A percentile compares a stretch with the other conserved stretches of the same genome.
These are phyloP conservation scores for Coemansia sp. DNA, from an alignment of 192 early-diverging fungal genomes.

Conservation along the genomic window DNA sequence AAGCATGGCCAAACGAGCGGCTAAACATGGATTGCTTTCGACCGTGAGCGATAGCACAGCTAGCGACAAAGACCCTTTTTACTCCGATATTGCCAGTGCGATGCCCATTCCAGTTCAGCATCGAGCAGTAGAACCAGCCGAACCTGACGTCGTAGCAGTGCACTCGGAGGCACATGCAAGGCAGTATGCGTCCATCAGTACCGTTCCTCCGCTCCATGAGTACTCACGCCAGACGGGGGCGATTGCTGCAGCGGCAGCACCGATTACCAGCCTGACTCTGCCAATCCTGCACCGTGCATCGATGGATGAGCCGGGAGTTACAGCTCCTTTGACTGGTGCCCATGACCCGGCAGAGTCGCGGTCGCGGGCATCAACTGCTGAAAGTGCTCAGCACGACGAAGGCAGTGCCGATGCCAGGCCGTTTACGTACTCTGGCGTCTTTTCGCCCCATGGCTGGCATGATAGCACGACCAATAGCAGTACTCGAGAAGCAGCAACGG, in stretches of 20 bases:
- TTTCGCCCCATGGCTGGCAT: constrained; percentile 28
- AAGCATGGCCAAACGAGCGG: constrained; percentile 18
- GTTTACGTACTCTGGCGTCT: constrained; percentile 52
- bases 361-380: constrained; percentile 8
- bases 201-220: constrained; percentile 23
- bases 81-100: neutral
- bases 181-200: constrained; percentile 39
- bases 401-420: constrained; percentile 18
- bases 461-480: neutral
- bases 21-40: constrained; percentile 17
- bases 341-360: constrained; percentile 1
- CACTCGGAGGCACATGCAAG: neutral
- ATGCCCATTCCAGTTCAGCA: neutral
- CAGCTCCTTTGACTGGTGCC: constrained; percentile 9
- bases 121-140: neutral
- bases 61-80: neutral
- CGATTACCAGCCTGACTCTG: constrained; percentile 8
- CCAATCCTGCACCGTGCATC: constrained; percentile 14
- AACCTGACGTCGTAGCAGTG: neutral
- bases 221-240: constrained; percentile 9
- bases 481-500: neutral
- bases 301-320: constrained; percentile 12
- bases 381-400: constrained; percentile 6
- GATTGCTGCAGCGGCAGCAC: constrained; percentile 18
- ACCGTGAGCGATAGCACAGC: constrained; percentile 9